Evolutionary conservation across 2,329 filamentous ascomycete genomes (phyloP), one percentile per base, ranked within the genome.

Genomic region (Ascochyta lentis): DNA sequence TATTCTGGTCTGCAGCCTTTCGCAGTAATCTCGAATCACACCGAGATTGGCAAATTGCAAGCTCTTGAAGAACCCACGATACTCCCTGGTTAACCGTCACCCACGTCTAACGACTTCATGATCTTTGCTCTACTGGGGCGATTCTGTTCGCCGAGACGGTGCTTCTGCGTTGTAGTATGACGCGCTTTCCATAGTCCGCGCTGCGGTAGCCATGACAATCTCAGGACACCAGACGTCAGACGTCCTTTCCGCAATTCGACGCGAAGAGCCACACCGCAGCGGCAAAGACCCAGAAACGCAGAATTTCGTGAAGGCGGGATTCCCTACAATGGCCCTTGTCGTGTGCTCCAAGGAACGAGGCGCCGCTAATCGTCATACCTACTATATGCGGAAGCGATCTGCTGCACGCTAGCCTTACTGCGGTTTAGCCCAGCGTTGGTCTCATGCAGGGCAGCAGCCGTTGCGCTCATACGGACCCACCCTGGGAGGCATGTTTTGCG

Each of bases 361-460:
- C 51, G 54, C 56, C 57, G 34, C 27, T 16, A 6, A 37, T 56
- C 64, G 64, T 67, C 64, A 67, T 67, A 49, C 31, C 43, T 27
- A 26, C 55, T 44, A 15, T 29, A 43, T 53, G 3, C 29, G 41
- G 59, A 9, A 44, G 44, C 23, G 59, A 62, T 62, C 54, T 34
- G n/a, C 51, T 19, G 4, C 15, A 1, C 0, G 8, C 41, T 45
- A 48, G 22, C 1, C 23, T 12, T 1, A 29, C 0, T 19, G 2
- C 2, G 10, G 44, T n/a, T 15, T 60, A 52, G 59, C 12, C 9
- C 9, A 10, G 35, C 45, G 52, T 45, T 56, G 27, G 23, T 29
- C 38, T 53, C 33, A 65, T 58, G 60, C 64, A 66, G 64, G 64
- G 62, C 46, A 47, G n/a, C 59, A 56, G 50, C 61, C 63, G 55